Evolutionary conservation across 352 stramenopile genomes (phyloP).

Genomic region (Pythium volutum): DNA sequence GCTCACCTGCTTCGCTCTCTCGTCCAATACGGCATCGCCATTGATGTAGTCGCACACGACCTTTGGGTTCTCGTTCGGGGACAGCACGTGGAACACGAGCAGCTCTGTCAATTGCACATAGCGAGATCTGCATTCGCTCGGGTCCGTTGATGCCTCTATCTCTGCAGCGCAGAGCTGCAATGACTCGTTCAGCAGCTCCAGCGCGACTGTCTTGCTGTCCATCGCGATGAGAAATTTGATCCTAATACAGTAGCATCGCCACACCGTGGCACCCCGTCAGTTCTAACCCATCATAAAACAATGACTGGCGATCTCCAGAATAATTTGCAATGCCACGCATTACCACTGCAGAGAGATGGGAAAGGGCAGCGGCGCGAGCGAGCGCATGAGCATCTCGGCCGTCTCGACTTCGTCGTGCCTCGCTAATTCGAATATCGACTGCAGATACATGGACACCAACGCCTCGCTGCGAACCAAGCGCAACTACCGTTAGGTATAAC

Average conservation of each 20-base stretch:
- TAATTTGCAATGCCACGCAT: neutral
- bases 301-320: too few species aligned
- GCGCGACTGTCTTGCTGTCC: constrained; percentile 34
- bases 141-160: neutral
- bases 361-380: constrained; percentile 43
- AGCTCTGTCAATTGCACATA: constrained; percentile 32
- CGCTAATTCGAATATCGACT: constrained; percentile 60
- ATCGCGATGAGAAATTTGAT: constrained; percentile 68
- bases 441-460: constrained; percentile 62
- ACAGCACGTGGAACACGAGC: constrained; percentile 45
- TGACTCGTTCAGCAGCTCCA: constrained; percentile 29
- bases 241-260: constrained; percentile 24
- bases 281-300: neutral
- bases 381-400: constrained; percentile 32
- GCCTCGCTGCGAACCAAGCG: constrained; percentile 42
- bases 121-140: neutral
- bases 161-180: constrained; percentile 20
- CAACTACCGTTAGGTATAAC: neutral
- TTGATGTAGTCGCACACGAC: constrained; percentile 35
- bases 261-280: too few species aligned
- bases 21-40: constrained; percentile 37
- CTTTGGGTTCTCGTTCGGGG: constrained; percentile 38
- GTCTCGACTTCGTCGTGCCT: constrained; percentile 55
- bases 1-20: constrained; percentile 42
- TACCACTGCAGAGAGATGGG: constrained; percentile 45